Evolutionary conservation across 129 eudicot species (phyloP).

Genomic region (Helichrysum umbraculigerum): DNA sequence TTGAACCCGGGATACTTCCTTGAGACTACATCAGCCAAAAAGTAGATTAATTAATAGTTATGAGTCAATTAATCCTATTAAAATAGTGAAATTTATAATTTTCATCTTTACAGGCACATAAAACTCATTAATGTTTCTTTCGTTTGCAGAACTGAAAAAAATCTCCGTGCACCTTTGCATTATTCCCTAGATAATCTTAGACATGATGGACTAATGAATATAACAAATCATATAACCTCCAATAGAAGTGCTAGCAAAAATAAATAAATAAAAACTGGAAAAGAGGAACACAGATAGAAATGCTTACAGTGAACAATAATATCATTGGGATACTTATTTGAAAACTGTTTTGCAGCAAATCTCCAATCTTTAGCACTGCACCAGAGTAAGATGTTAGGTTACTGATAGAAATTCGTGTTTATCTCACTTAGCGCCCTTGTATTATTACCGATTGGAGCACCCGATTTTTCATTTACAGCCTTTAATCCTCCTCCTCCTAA

Average conservation of each 20-base stretch:
- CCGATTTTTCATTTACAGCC: constrained; percentile 43
- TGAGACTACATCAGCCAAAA: not conserved
- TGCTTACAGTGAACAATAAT: constrained; percentile 74
- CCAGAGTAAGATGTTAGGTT: not conserved
- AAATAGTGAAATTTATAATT: not conserved
- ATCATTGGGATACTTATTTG: constrained; percentile 64
- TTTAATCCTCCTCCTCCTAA: constrained; percentile 37
- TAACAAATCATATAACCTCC: not conserved
- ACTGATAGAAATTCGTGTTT: constrained; percentile 55
- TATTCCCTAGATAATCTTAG: constrained; percentile 14
- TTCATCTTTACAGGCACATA: not conserved
- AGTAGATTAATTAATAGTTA: not conserved
- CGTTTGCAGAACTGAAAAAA: not conserved
- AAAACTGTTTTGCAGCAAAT: constrained; percentile 66
- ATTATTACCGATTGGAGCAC: constrained; percentile 39
- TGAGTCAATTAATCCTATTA: not conserved
- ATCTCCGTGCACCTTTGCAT: not conserved
- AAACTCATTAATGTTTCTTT: constrained; percentile 2
- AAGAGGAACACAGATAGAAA: constrained; percentile 2
- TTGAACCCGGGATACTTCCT: not conserved
- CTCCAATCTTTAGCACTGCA: constrained; percentile 79
- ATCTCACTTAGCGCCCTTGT: constrained; percentile 70
- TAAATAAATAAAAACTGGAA: not conserved
- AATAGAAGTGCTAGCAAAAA: not conserved
- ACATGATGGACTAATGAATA: not conserved